Evolutionary conservation across 306 rosid genomes (phyloP).

Genomic region (Lathyrus aphaca): DNA sequence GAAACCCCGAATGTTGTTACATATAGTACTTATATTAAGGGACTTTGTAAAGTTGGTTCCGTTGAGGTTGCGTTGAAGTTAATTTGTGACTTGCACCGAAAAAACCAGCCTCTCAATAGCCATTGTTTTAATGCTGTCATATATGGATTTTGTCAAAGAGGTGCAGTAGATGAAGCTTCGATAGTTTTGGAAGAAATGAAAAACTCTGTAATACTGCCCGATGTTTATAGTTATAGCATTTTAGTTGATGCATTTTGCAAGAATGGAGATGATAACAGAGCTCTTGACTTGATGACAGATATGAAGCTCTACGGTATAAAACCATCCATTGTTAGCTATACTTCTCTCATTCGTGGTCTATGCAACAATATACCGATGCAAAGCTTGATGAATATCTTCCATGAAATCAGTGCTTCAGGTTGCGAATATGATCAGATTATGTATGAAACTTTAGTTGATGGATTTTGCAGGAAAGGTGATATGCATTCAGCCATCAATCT

Average conservation of each 20-base stretch:
- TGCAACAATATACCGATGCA: conserved; percentile 52
- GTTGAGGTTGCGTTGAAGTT: conserved; percentile 46
- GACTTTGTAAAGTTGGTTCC: conserved; percentile 62
- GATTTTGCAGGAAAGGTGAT: conserved; percentile 54
- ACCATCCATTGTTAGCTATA: conserved; percentile 61
- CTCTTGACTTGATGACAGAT: conserved; percentile 48
- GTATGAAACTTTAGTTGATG: conserved; percentile 56
- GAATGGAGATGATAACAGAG: conserved; percentile 48
- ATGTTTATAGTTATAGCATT: conserved; percentile 64
- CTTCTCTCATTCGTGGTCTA: conserved; percentile 57
- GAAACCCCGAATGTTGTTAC: conserved; percentile 60
- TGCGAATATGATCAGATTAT: conserved; percentile 47
- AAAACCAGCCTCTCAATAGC: conserved; percentile 49
- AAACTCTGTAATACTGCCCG: conserved; percentile 52
- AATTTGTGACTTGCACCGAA: conserved; percentile 43
- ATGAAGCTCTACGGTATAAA: conserved; percentile 47
- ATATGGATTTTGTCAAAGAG: conserved; percentile 53
- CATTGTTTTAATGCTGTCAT: conserved; percentile 61
- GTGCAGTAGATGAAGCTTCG: conserved; percentile 46
- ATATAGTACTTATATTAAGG: conserved; percentile 57
- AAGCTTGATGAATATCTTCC: conserved; percentile 39
- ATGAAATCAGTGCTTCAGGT: conserved; percentile 42
- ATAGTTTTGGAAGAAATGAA: conserved; percentile 60
- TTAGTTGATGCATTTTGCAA: conserved; percentile 57
- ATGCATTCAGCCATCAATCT: conserved; percentile 50